Percentiles rank a stretch among this genome's conserved stretches.
Conservation (phyloP, 139 green algal genomes). For the Micractinium sp. region DNA sequence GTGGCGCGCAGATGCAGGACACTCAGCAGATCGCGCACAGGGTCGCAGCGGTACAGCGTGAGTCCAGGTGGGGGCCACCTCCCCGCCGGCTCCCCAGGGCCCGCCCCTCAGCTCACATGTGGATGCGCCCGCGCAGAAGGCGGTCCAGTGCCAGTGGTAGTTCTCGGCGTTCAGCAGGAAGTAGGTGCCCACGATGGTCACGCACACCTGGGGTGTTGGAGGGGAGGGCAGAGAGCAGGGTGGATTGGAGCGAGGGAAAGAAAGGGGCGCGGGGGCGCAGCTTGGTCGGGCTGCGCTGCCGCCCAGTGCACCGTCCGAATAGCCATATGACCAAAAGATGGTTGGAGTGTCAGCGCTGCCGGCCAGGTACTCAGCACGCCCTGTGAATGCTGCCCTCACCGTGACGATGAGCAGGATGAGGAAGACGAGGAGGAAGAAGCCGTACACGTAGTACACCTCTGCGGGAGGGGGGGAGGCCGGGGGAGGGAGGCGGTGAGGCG, state of each 20-base stretch:
- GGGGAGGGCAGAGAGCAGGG: not conserved
- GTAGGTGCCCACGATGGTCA: constrained; percentile 96
- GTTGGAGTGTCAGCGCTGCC: no score
- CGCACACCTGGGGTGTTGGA: constrained; percentile 57
- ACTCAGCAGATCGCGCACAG: no score
- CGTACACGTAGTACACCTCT: constrained; percentile 97
- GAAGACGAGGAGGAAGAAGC: constrained; percentile 97
- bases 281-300: not conserved
- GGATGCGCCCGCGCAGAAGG: constrained; percentile 84
- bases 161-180: constrained; percentile 99
- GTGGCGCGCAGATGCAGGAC: no score
- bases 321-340: not conserved
- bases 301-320: not conserved
- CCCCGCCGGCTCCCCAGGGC: no score
- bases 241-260: not conserved
- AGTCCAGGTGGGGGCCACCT: no score
- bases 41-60: no score
- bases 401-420: constrained; percentile 95
- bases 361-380: not conserved
- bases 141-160: constrained; percentile 98
- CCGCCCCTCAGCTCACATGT: no score
- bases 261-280: not conserved
- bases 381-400: not conserved
- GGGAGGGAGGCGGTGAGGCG: not conserved
- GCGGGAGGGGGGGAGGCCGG: not conserved